Evolutionary conservation across 2,329 filamentous ascomycete genomes (phyloP).

Genomic region (Ceratocystis destructans): DNA sequence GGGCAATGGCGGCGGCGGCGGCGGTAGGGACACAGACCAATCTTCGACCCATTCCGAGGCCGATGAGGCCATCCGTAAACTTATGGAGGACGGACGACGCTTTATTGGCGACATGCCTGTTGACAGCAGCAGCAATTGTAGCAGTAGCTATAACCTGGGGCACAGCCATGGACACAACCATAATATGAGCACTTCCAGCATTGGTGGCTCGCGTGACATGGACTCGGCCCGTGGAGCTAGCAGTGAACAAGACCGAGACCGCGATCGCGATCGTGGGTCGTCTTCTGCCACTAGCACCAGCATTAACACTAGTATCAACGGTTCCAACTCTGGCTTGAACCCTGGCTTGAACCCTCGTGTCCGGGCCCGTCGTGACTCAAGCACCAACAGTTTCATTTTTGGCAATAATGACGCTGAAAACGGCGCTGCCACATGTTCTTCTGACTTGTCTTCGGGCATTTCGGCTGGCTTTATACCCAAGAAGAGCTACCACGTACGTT

Average conservation of each 20-base stretch:
- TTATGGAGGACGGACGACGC: conserved; percentile 70
- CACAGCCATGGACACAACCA: conserved; percentile 8
- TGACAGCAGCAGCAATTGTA: neutral
- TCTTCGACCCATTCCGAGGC: conserved; percentile 36
- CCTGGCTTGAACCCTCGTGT: neutral
- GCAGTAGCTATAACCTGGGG: neutral
- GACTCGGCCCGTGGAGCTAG: neutral
- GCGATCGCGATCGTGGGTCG: neutral
- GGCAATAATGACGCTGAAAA: conserved; percentile 5
- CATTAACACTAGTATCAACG: neutral
- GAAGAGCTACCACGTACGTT: conserved; percentile 84
- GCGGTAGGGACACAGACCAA: conserved; percentile 10
- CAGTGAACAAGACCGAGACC: neutral
- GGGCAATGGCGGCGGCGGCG: neutral
- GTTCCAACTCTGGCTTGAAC: neutral
- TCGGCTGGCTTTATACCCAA: conserved; percentile 78
- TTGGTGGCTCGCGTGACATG: conserved; percentile 15
- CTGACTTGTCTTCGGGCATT: conserved; percentile 58
- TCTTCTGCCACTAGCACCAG: conserved; percentile 4
- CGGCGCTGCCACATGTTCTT: conserved; percentile 29
- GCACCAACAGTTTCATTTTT: conserved; percentile 17
- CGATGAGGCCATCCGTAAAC: conserved; percentile 71
- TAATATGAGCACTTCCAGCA: conserved; percentile 7
- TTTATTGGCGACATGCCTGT: conserved; percentile 47
- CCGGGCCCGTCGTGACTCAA: conserved; percentile 10